Conservation (phyloP, 371 early-diverging fungal species). For the Phascolomyces articulosus region DNA sequence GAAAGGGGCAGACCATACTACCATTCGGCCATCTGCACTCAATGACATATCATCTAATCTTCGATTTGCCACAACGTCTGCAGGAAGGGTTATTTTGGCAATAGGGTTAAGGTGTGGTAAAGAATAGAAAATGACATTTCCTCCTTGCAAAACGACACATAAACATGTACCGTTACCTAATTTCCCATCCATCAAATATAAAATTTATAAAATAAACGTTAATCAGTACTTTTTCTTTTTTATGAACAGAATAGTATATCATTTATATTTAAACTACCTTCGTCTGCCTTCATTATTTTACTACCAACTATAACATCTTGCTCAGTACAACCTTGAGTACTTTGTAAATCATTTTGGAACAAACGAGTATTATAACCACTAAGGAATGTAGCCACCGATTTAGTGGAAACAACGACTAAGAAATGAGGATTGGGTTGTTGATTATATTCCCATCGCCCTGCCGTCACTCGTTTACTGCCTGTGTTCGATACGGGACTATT, state of each 20-base stretch:
- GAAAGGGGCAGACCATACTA: slow-evolving; percentile 46
- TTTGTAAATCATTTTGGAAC: slow-evolving; percentile 17
- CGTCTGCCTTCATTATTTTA: slow-evolving; percentile 17
- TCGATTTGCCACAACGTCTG: neutral
- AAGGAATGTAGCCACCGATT: slow-evolving; percentile 19
- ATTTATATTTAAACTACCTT: slow-evolving; percentile 26
- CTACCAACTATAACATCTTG: slow-evolving; percentile 21
- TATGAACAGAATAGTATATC: too few relatives aligned
- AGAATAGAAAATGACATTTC: slow-evolving; percentile 26
- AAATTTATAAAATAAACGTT: too few relatives aligned
- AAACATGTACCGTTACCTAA: slow-evolving; percentile 30
- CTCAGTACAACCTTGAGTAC: slow-evolving; percentile 11
- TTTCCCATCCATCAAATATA: neutral
- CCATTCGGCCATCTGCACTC: slow-evolving; percentile 51
- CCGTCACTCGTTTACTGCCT: slow-evolving; percentile 13
- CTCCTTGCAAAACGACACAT: slow-evolving; percentile 24
- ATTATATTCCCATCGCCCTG: slow-evolving; percentile 26
- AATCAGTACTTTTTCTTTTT: too few relatives aligned
- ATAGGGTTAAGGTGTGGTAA: slow-evolving; percentile 33
- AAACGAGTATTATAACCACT: slow-evolving; percentile 38
- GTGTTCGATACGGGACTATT: neutral
- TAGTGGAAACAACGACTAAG: slow-evolving; percentile 22
- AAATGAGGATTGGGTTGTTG: slow-evolving; percentile 43
- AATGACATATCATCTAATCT: slow-evolving; percentile 35
- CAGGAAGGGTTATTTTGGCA: slow-evolving; percentile 11